Percentiles rank a stretch among this genome's conserved stretches.
Conservation (phyloP, 805 yeast genomes). For the Metschnikowia shivogae region DNA sequence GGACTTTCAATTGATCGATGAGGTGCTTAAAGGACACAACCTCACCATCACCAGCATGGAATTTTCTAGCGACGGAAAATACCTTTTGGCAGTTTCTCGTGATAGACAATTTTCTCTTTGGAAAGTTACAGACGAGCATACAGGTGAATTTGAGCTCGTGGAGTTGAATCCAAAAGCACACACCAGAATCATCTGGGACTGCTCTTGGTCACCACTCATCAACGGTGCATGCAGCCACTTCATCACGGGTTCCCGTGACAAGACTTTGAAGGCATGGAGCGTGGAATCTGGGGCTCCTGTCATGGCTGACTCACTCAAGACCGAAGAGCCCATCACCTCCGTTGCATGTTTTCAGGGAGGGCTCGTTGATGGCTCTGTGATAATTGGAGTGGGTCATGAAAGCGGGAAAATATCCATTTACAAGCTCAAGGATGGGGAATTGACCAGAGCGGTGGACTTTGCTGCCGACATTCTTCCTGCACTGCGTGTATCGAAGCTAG, state of each 20-base stretch:
- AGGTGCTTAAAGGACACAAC: conserved; percentile 61
- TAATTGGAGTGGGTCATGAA: conserved; percentile 67
- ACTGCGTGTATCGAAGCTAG: conserved; percentile 55
- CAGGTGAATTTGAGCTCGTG: conserved; percentile 34
- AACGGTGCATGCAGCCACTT: conserved; percentile 37
- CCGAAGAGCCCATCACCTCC: conserved; percentile 62
- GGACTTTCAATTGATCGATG: conserved; percentile 48
- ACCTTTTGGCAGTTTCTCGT: conserved; percentile 74
- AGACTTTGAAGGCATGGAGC: conserved; percentile 70
- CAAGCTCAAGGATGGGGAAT: conserved; percentile 13
- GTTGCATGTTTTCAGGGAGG: conserved; percentile 44
- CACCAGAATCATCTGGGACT: conserved; percentile 91
- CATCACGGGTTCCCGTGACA: conserved; percentile 85
- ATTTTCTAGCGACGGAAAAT: conserved; percentile 65
- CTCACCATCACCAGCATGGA: conserved; percentile 81
- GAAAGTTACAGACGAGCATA: conserved; percentile 34
- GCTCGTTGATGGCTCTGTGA: conserved; percentile 22
- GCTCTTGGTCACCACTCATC: conserved; percentile 70
- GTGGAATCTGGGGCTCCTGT: conserved; percentile 19
- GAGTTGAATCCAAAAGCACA: conserved; percentile 71
- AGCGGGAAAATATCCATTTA: conserved; percentile 55
- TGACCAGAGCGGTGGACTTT: conserved; percentile 28
- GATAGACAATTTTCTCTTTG: conserved; percentile 85
- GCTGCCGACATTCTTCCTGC: conserved; percentile 50
- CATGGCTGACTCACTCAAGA: conserved; percentile 34